phyloP scores from a whole-genome alignment of 108 stramenopile genomes.

The Skeletonema costatum region DNA sequence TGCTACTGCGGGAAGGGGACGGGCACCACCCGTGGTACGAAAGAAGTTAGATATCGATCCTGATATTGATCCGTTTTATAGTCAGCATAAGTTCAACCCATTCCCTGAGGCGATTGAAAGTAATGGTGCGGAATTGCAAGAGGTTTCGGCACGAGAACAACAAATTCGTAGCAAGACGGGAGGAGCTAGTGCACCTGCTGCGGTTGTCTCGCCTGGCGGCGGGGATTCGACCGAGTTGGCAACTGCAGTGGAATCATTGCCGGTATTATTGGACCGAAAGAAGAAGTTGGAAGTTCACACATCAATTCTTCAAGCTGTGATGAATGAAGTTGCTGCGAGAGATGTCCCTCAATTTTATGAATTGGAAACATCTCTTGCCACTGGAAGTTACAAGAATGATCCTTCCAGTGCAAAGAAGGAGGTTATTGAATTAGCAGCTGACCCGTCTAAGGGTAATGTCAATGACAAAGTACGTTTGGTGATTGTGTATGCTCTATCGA shows the following conservation, averaged over 20 bases:
- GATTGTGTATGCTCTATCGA: conserved; percentile 81
- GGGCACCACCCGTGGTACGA: conserved; percentile 49
- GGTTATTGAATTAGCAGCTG: conserved; percentile 77
- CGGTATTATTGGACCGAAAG: conserved; percentile 93
- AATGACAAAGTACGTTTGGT: conserved; percentile 96
- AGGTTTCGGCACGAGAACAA: conserved; percentile 80
- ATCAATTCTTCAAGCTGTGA: conserved; percentile 95
- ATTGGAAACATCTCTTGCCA: conserved; percentile 84
- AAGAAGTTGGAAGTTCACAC: conserved; percentile 96
- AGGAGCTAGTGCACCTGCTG: conserved; percentile 59
- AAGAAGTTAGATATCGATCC: conserved; percentile 96
- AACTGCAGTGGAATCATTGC: conserved; percentile 93
- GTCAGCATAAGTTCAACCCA: conserved; percentile 88
- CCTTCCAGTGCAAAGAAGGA: conserved; percentile 71
- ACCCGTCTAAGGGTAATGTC: conserved; percentile 89
- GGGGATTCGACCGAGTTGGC: conserved; percentile 64
- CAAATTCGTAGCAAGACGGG: conserved; percentile 76
- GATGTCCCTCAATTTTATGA: conserved; percentile 98
- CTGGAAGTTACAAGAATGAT: conserved; percentile 85
- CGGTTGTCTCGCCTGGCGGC: conserved; percentile 74
- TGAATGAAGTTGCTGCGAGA: conserved; percentile 95
- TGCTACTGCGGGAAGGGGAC: conserved; percentile 39
- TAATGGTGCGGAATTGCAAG: conserved; percentile 93
- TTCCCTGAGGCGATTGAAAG: conserved; percentile 98
- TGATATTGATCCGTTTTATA: conserved; percentile 87